Evolutionary conservation across 495 filamentous ascomycete species (phyloP).

Genomic region (Penicillium manginii): DNA sequence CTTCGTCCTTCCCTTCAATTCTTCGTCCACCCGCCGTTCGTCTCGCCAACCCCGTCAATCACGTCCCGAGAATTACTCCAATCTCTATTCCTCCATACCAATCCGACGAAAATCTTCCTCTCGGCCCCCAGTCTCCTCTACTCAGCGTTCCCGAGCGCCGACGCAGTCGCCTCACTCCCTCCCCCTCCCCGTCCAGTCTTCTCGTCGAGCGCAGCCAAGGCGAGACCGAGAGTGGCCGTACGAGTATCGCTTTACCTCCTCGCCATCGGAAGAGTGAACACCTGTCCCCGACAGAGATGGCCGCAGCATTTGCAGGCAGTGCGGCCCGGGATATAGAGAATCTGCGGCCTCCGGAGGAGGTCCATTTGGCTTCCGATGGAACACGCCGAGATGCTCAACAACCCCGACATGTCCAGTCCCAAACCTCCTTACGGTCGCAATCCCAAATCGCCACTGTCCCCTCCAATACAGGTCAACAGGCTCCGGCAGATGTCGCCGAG

Average conservation of each 20-base stretch:
- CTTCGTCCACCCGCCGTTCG: constrained; percentile 44
- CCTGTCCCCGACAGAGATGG: constrained; percentile 48
- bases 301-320: constrained; percentile 42
- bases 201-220: constrained; percentile 65
- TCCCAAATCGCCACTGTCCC: constrained; percentile 46
- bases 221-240: constrained; percentile 60
- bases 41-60: constrained; percentile 52
- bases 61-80: constrained; percentile 52
- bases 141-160: constrained; percentile 70
- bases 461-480: constrained; percentile 48
- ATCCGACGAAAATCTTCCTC: constrained; percentile 46
- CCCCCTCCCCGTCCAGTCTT: constrained; percentile 61
- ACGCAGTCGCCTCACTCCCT: constrained; percentile 55
- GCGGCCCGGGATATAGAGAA: constrained; percentile 35
- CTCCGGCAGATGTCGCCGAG: constrained; percentile 48
- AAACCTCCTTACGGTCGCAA: constrained; percentile 46
- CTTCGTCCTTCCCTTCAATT: constrained; percentile 21
- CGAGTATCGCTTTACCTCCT: constrained; percentile 68
- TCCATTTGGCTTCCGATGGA: constrained; percentile 34
- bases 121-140: constrained; percentile 58
- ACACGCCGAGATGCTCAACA: constrained; percentile 27
- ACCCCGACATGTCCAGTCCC: constrained; percentile 43
- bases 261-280: constrained; percentile 50
- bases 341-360: constrained; percentile 37
- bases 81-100: constrained; percentile 36